These are phyloP conservation scores for Zancudomyces culisetae DNA, from an alignment of 371 early-diverging fungal species.

Conservation along the genomic window DNA sequence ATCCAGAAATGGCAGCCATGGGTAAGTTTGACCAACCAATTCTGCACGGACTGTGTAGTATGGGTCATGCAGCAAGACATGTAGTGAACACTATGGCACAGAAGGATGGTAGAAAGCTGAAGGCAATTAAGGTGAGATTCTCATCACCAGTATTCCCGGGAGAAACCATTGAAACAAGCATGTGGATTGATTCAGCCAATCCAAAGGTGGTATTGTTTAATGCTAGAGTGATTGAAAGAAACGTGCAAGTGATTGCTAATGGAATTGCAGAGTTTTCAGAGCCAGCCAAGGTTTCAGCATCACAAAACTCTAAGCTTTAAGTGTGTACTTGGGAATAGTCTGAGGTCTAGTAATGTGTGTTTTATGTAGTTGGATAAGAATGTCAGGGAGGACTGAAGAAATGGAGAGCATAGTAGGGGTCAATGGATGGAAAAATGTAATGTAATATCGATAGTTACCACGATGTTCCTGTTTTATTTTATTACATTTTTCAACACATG, in stretches of 20 bases:
- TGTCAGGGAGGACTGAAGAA: too few species aligned
- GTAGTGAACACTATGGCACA: conserved; percentile 53
- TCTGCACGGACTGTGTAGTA: conserved; percentile 84
- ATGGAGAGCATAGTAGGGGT: too few species aligned
- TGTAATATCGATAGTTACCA: too few species aligned
- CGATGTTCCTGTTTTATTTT: too few species aligned
- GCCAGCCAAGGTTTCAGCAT: conserved; percentile 4
- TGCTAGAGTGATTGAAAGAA: conserved; percentile 77
- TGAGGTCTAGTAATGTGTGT: too few species aligned
- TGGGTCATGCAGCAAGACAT: conserved; percentile 80
- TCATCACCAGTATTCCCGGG: conserved; percentile 88
- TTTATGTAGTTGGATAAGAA: too few species aligned
- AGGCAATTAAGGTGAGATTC: conserved; percentile 79
- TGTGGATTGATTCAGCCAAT: conserved; percentile 71
- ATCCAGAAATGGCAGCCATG: conserved; percentile 79
- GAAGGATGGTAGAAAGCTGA: conserved; percentile 46
- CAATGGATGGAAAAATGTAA: too few species aligned
- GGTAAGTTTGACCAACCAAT: conserved; percentile 93
- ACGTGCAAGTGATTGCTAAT: conserved; percentile 41
- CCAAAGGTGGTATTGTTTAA: conserved; percentile 67
- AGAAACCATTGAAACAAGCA: conserved; percentile 84
- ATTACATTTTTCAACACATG: too few species aligned
- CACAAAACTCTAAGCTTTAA: not conserved
- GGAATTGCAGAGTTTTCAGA: conserved; percentile 34
- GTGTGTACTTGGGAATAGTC: too few species aligned